A percentile compares a stretch with the other conserved stretches of the same genome.
Evolutionary conservation across 768 basidiomycete species (phyloP).

Genomic region (Suillus tomentosus): DNA sequence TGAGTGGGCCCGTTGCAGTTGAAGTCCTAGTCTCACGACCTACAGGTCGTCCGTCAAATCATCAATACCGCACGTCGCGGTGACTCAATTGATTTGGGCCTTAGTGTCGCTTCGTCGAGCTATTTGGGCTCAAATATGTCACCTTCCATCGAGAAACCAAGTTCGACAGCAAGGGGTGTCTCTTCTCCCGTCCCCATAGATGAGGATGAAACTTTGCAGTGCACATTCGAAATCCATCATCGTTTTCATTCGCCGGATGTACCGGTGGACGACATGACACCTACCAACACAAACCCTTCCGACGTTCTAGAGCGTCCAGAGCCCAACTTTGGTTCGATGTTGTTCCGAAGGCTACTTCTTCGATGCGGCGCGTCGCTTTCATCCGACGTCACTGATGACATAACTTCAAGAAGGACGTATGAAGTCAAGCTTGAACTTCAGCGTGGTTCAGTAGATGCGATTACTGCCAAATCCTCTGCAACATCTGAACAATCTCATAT

Average conservation of each 20-base stretch:
- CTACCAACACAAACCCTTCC: slow-evolving; percentile 16
- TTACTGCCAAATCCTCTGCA: slow-evolving; percentile 41
- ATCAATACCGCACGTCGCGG: slow-evolving; percentile 65
- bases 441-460: slow-evolving; percentile 51
- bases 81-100: slow-evolving; percentile 85
- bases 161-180: slow-evolving; percentile 27
- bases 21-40: slow-evolving; percentile 21
- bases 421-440: slow-evolving; percentile 68
- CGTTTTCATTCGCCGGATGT: slow-evolving; percentile 36
- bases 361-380: slow-evolving; percentile 54
- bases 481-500: slow-evolving; percentile 50
- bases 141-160: slow-evolving; percentile 25
- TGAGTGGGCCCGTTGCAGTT: slow-evolving; percentile 44
- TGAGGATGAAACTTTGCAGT: slow-evolving; percentile 47
- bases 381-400: slow-evolving; percentile 42
- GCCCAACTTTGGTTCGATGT: slow-evolving; percentile 48
- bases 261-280: slow-evolving; percentile 14
- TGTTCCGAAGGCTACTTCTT: slow-evolving; percentile 61
- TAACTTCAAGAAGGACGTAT: slow-evolving; percentile 54
- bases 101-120: slow-evolving; percentile 50
- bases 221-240: slow-evolving; percentile 60
- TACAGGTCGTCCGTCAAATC: slow-evolving; percentile 82
- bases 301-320: slow-evolving; percentile 27
- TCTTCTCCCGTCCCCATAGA: slow-evolving; percentile 25
- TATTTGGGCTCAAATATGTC: slow-evolving; percentile 27